phyloP scores from a whole-genome alignment of 106 monocot genomes.

The Vanilla planifolia region DNA sequence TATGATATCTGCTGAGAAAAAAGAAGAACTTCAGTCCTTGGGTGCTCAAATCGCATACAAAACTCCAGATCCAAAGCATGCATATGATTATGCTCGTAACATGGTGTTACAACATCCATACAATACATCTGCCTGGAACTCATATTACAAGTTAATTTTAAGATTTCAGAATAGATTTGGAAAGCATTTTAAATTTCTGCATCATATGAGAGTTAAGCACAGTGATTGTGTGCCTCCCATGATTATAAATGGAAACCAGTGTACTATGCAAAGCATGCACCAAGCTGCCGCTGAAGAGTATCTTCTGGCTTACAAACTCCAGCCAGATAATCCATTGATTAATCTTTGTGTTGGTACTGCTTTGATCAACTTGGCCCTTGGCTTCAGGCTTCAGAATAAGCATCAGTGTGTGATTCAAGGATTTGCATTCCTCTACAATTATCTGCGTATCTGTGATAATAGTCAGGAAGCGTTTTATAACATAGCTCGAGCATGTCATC shows the following conservation, averaged over 20 bases:
- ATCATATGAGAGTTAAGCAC: slow-evolving; percentile 20
- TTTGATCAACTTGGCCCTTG: slow-evolving; percentile 85
- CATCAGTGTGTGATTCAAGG: slow-evolving; percentile 75
- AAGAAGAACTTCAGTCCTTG: slow-evolving; percentile 72
- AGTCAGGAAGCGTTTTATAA: slow-evolving; percentile 96
- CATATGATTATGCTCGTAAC: slow-evolving; percentile 77
- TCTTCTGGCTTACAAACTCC: slow-evolving; percentile 77
- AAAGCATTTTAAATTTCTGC: slow-evolving; percentile 67
- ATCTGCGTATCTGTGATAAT: slow-evolving; percentile 59
- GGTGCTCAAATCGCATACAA: slow-evolving; percentile 85
- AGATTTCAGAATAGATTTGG: slow-evolving; percentile 60
- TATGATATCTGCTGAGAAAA: slow-evolving; percentile 45
- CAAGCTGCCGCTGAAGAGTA: slow-evolving; percentile 85
- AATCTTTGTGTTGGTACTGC: slow-evolving; percentile 91
- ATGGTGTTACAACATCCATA: slow-evolving; percentile 68
- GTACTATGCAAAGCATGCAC: slow-evolving; percentile 67
- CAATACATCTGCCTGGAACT: slow-evolving; percentile 87
- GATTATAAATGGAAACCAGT: slow-evolving; percentile 80
- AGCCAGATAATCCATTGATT: slow-evolving; percentile 78
- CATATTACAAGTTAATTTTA: slow-evolving; percentile 81
- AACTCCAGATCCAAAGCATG: slow-evolving; percentile 78
- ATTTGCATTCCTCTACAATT: slow-evolving; percentile 75
- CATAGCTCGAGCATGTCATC: slow-evolving; percentile 81
- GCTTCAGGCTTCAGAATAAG: slow-evolving; percentile 85
- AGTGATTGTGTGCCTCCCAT: slow-evolving; percentile 63